Evolutionary conservation across 1,139 yeast genomes (phyloP), one percentile per base, ranked within the genome.

Genomic region (Diutina scorzettiae): DNA sequence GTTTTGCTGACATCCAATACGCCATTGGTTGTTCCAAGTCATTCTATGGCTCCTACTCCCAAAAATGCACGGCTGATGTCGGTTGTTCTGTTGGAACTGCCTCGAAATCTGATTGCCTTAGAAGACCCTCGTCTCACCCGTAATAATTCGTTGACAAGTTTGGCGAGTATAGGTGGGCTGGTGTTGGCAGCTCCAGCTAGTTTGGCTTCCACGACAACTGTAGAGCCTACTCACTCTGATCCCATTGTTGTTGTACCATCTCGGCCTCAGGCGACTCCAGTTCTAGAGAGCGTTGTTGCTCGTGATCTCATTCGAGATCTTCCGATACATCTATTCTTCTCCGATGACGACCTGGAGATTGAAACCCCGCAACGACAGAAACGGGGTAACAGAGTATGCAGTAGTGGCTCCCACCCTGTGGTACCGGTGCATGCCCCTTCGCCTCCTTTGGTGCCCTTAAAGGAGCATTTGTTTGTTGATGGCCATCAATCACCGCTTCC

Each of bases 21-120:
- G 14, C 7, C 33, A 11, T 7, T 12, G 33, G 20, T 19, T 17
- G 25, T 20, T 12, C 14, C 8, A 18, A 17, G 19, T n/a, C 39
- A 34, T 14, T 28, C 29, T 9, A 11, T 34, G 2, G 39, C 28
- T 7, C 28, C 39, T 9, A 34, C 39, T 4, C 39, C 39, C 6
- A 34, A 34, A n/a, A 34, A 34, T 28, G 18, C 21, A 9, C 39
- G 39, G 19, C 39, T 34, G 39, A 23, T 34, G 39, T 23, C 23
- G 24, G 39, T 34, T 27, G 39, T 34, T 18, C 29, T 23, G 39
- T 23, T 34, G 25, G 39, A 23, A 17, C 39, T 34, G 39, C 39
- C 39, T 3, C 24, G 39, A 2, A 23, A 23, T 20, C 29, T 23
- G 28, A 23, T 34, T 9, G 39, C 23, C n/a, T 20, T 23, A 28